Base-by-base conservation (phyloP, 2,329 filamentous ascomycete genomes). In the Colletotrichum eleusines region DNA sequence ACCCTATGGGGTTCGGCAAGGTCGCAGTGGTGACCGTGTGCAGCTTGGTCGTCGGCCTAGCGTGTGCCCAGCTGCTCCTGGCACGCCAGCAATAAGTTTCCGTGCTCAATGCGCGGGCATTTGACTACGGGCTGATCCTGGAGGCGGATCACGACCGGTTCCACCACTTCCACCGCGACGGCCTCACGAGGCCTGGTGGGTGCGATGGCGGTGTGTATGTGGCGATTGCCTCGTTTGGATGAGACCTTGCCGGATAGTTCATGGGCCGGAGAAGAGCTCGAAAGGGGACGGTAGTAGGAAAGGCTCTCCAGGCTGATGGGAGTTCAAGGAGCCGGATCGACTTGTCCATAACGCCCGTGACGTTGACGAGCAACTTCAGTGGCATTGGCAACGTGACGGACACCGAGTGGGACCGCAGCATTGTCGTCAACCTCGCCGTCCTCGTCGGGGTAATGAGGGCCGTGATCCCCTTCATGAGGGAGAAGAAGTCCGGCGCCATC, bases 391-490 rank as follows among this genome's bases (percentile, higher is more conserved):
- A n/a, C n/a, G n/a, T n/a, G n/a, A n/a, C n/a, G n/a, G n/a, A n/a
- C n/a, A n/a, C n/a, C n/a, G n/a, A n/a, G n/a, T n/a, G n/a, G n/a
- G n/a, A n/a, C n/a, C n/a, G n/a, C n/a, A n/a, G n/a, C n/a, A n/a
- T n/a, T n/a, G n/a, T n/a, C 31, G 31, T 33, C 31, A 33, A 33
- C 7, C 31, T 33, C 31, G 31, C 7, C 31, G 31, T 7, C 31
- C 77, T 85, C n/a, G 77, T 83, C 57, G 85, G 85, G 67, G 79
- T 83, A 31, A 83, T 84, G 0, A 84, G 83, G 33, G 74, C 81
- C 23, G 83, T 85, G 0, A 72, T 85, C 8, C 79, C 79, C 6
- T 76, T 77, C 48, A 84, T 84, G 81, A 79, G 78, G 69, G 77
- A 77, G 40, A 78, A 79, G 51, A 77, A 78, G n/a, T 75, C 76